These are phyloP conservation scores for Rhodotorula sp. DNA, from an alignment of 1,284 basidiomycete genomes.

Conservation along the genomic window DNA sequence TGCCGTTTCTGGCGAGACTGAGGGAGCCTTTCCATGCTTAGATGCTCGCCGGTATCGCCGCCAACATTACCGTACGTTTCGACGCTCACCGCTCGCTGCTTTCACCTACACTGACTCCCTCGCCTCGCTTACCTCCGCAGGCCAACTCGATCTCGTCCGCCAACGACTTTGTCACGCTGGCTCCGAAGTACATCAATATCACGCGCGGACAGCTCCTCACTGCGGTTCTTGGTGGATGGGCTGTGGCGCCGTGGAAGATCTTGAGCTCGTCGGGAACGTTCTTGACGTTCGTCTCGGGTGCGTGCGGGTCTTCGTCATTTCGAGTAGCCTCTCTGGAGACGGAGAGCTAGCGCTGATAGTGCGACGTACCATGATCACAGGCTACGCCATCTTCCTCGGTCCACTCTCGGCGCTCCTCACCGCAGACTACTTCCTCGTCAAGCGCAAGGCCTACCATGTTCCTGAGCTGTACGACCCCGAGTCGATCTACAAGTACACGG, in stretches of 20 bases:
- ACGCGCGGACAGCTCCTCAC: slow-evolving; percentile 58
- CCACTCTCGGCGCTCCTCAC: slow-evolving; percentile 24
- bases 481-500: slow-evolving; percentile 26
- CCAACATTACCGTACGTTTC: slow-evolving; percentile 6
- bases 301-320: neutral
- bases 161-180: slow-evolving; percentile 58
- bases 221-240: slow-evolving; percentile 25
- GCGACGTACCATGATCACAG: neutral
- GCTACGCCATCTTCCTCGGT: slow-evolving; percentile 22
- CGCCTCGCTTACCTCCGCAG: slow-evolving; percentile 24
- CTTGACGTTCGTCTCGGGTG: slow-evolving; percentile 17
- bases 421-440: slow-evolving; percentile 34
- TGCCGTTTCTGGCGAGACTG: neutral
- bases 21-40: no score
- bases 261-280: slow-evolving; percentile 21
- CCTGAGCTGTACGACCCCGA: slow-evolving; percentile 32
- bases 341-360: no score
- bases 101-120: neutral
- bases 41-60: slow-evolving; percentile 14
- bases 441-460: slow-evolving; percentile 25
- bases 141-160: slow-evolving; percentile 68
- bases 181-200: slow-evolving; percentile 52
- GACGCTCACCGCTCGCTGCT: neutral
- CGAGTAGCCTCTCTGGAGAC: neutral
- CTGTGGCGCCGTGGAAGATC: slow-evolving; percentile 22